A percentile compares a stretch with the other conserved stretches of the same genome.
phyloP scores from a whole-genome alignment of 257 asterid species.

The Solanum gandarillasii region DNA sequence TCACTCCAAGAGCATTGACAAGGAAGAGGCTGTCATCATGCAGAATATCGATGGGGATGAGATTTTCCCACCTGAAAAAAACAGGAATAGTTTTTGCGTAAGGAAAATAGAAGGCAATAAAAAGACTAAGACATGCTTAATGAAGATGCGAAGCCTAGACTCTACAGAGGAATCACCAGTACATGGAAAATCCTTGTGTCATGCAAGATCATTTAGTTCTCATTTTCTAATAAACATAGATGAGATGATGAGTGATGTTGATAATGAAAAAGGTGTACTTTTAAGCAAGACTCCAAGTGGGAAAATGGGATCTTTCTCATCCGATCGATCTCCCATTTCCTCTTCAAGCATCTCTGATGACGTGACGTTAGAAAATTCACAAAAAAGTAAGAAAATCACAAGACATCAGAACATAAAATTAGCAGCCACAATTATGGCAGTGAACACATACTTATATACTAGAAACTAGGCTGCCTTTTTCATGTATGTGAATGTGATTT shows the following conservation, averaged over 20 bases:
- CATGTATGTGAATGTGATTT: not conserved
- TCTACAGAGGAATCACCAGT: constrained; percentile 3
- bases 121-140: not conserved
- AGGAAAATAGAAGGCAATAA: not conserved
- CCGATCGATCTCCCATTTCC: constrained; percentile 5
- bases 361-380: not conserved
- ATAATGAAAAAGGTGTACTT: not conserved
- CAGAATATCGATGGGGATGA: not conserved
- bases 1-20: not conserved
- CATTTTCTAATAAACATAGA: constrained; percentile 13
- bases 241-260: constrained; percentile 3
- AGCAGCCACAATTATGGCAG: not conserved
- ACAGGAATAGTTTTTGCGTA: not conserved
- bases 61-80: not conserved
- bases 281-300: not conserved
- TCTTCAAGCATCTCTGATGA: not conserved
- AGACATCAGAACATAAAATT: not conserved
- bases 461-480: not conserved
- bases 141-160: constrained; percentile 23
- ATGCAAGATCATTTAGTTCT: constrained; percentile 22
- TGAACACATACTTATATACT: not conserved
- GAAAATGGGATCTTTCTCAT: constrained; percentile 9
- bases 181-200: not conserved
- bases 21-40: not conserved
- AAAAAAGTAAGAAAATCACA: not conserved